These are phyloP conservation scores for Sungouiozyma ichnusensis DNA, from an alignment of 805 yeast species.

Conservation along the genomic window DNA sequence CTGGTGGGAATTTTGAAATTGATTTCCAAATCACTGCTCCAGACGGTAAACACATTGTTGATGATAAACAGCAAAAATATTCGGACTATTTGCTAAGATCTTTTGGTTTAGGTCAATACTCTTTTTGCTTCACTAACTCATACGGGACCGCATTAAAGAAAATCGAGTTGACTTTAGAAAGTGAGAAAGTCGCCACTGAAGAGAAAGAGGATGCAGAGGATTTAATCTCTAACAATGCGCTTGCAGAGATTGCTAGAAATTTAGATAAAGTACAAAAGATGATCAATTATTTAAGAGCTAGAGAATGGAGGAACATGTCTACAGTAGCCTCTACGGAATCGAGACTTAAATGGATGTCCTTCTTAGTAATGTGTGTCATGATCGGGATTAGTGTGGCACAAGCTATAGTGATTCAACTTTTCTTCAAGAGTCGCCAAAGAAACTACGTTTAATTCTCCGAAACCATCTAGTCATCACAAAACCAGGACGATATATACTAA, in stretches of 20 bases:
- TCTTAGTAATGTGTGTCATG: conserved; percentile 60
- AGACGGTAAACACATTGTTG: conserved; percentile 35
- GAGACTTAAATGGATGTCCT: conserved; percentile 67
- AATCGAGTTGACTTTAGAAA: conserved; percentile 49
- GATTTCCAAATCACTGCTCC: conserved; percentile 54
- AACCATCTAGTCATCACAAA: no score
- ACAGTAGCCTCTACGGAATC: conserved; percentile 74
- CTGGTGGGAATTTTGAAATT: conserved; percentile 60
- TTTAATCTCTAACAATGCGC: conserved; percentile 42
- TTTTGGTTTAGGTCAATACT: conserved; percentile 49
- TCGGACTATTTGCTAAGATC: conserved; percentile 53
- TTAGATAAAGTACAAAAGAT: conserved; percentile 47
- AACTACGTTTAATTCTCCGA: conserved; percentile 31
- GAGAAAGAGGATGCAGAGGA: conserved; percentile 31
- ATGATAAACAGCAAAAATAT: conserved; percentile 49
- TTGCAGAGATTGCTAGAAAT: conserved; percentile 48
- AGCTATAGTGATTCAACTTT: conserved; percentile 71
- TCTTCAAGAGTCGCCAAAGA: conserved; percentile 47
- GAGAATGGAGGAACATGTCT: conserved; percentile 94
- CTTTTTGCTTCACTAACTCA: conserved; percentile 55
- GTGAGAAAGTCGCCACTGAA: conserved; percentile 32
- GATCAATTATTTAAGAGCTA: conserved; percentile 82
- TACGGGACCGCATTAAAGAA: conserved; percentile 57
- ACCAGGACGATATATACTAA: no score
- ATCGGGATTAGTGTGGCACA: conserved; percentile 69